Evolutionary conservation across 2,329 filamentous ascomycete species (phyloP), one percentile per base, ranked within the genome.

Genomic region (Spiromastix sp.): DNA sequence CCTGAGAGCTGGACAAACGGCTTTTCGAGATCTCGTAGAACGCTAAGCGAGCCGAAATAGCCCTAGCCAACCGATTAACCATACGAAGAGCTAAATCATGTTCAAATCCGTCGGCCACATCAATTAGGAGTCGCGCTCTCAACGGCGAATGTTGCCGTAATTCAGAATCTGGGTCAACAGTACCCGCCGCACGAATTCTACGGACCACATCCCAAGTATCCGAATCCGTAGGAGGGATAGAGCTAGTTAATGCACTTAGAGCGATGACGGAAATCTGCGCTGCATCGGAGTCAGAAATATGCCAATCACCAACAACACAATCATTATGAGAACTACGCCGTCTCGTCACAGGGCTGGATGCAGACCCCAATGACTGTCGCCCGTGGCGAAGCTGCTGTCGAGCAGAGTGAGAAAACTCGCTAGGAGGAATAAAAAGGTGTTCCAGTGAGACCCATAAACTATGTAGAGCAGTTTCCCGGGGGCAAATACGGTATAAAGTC

Each of bases 71-170:
- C 8, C 66, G 62, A 32, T 60, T 60, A n/a, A 67, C 54, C 20
- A 74, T 54, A 15, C 68, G 63, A 29, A 71, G 47, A 12, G 67
- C 68, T 17, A 68, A 56, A 25, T 71, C 68, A 48, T 72, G 64
- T 40, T 72, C 68, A 10, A 72, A 51, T 24, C 56, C 59, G 44
- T 72, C 63, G 41, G 49, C 56, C 4, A 52, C 46, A 18, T 56
- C 50, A n/a, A 58, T 42, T 7, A 60, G 42, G 32, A 49, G 48
- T 43, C 40, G 48, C 12, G 51, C 57, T 32, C 48, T 49, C 3
- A 45, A 34, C 3, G 46, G 18, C 7, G 55, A 42, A 18, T 56
- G 45, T 25, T 56, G 59, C 26, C 50, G 50, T 45, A 63, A 54
- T 11, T 58, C 54, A 2, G 51, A 47, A 20, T 56, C 47, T n/a